A percentile compares a stretch with the other conserved stretches of the same genome.
Conservation (phyloP, 306 rosid genomes). For the Benincasa hispida region DNA sequence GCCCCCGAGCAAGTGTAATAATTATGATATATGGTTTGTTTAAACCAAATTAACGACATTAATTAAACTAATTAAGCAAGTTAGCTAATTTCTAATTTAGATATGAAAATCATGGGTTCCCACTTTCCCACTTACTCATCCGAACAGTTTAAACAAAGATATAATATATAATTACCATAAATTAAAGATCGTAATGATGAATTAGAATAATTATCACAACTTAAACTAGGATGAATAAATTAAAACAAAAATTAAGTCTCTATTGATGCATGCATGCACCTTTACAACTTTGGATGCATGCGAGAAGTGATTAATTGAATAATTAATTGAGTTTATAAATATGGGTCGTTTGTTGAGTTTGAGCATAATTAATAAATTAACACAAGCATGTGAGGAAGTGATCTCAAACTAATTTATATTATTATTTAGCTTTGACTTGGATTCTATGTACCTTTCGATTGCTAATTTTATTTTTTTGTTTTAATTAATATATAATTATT, state of each 20-base stretch:
- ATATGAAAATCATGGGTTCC: not conserved
- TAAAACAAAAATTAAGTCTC: not conserved
- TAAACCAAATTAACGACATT: not conserved
- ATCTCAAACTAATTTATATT: not conserved
- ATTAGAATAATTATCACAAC: not conserved
- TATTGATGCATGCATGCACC: constrained; percentile 4
- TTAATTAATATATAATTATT: not conserved
- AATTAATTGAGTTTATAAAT: not conserved
- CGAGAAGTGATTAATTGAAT: constrained; percentile 1
- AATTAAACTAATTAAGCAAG: not conserved
- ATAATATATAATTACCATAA: not conserved
- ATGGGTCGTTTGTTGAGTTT: not conserved
- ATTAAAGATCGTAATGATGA: not conserved
- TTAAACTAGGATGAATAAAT: not conserved
- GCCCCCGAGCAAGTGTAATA: not conserved
- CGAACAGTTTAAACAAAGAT: not conserved
- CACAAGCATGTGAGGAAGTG: constrained; percentile 3
- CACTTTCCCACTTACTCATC: not conserved
- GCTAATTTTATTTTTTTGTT: not conserved
- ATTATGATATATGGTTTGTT: not conserved
- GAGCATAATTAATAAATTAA: not conserved
- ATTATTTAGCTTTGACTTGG: not conserved
- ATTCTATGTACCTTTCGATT: not conserved
- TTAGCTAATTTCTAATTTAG: not conserved
- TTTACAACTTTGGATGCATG: not conserved